Percentiles rank a stretch among this genome's conserved stretches.
phyloP scores from a whole-genome alignment of 2,329 filamentous ascomycete genomes.

The Sclerotinia subarctica region DNA sequence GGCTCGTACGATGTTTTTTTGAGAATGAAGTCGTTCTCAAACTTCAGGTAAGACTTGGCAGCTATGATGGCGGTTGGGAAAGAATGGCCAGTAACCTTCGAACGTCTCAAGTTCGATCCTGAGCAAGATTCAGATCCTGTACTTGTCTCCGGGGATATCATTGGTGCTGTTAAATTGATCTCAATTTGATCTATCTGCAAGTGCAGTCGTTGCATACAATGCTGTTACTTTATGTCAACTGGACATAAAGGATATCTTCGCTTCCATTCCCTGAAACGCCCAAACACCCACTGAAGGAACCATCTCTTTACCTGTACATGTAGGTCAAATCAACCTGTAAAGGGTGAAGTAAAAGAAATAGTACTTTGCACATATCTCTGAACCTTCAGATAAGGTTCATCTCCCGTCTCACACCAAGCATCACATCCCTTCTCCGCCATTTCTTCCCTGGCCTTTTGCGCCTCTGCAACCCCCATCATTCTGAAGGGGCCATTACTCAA shows the following conservation, averaged over 20 bases:
- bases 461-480: background rate
- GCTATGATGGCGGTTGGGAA: background rate
- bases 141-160: background rate
- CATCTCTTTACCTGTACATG: background rate
- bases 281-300: background rate
- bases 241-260: background rate
- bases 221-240: background rate
- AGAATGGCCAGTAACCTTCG: background rate
- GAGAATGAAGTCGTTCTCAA: background rate
- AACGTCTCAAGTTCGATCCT: background rate
- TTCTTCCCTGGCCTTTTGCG: background rate
- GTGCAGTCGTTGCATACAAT: background rate
- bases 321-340: background rate
- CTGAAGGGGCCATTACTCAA: background rate
- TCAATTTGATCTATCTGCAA: background rate
- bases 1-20: background rate
- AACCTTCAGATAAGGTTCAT: constrained; percentile 1
- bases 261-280: background rate
- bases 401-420: background rate
- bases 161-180: background rate
- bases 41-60: background rate
- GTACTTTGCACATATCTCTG: background rate
- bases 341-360: background rate
- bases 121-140: background rate
- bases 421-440: constrained; percentile 1